Evolutionary conservation across 2,329 filamentous ascomycete genomes (phyloP).

Genomic region (Achaetomium macrosporum): DNA sequence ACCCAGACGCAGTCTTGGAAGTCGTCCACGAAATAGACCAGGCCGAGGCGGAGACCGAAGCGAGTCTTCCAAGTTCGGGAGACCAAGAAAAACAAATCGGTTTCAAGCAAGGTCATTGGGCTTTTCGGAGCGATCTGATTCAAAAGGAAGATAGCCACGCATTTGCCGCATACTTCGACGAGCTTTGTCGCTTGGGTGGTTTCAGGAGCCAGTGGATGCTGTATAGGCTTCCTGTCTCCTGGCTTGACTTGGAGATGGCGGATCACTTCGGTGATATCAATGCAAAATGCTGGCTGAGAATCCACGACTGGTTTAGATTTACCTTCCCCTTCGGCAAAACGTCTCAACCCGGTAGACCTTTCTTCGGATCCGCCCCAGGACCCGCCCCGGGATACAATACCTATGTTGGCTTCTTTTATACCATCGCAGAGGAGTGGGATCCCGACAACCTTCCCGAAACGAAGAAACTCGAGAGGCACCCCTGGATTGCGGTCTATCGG

Average conservation of each 20-base stretch:
- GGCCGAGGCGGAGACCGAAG: background rate
- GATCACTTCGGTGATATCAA: constrained; percentile 29
- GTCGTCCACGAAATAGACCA: constrained; percentile 15
- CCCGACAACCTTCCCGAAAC: constrained; percentile 18
- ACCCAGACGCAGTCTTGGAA: constrained; percentile 32
- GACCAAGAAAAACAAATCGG: background rate
- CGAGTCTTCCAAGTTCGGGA: background rate
- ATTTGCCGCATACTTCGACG: constrained; percentile 2
- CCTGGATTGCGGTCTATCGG: constrained; percentile 48
- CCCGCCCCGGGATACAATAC: constrained; percentile 27
- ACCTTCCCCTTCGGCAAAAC: constrained; percentile 22
- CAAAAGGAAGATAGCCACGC: background rate
- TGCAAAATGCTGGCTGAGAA: constrained; percentile 26
- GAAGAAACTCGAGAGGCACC: constrained; percentile 32
- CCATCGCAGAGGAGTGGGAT: constrained; percentile 36
- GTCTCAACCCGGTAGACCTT: background rate
- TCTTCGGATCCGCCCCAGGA: background rate
- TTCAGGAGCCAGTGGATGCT: constrained; percentile 22
- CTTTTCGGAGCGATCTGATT: constrained; percentile 15
- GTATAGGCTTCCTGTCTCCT: constrained; percentile 38
- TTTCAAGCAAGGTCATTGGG: background rate
- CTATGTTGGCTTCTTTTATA: constrained; percentile 47
- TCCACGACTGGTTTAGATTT: constrained; percentile 34
- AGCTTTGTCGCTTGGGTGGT: background rate
- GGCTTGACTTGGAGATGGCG: constrained; percentile 36